Evolutionary conservation across 192 early-diverging fungal genomes (phyloP), one percentile per base, ranked within the genome.

Genomic region (Coemansia nantahalensis): DNA sequence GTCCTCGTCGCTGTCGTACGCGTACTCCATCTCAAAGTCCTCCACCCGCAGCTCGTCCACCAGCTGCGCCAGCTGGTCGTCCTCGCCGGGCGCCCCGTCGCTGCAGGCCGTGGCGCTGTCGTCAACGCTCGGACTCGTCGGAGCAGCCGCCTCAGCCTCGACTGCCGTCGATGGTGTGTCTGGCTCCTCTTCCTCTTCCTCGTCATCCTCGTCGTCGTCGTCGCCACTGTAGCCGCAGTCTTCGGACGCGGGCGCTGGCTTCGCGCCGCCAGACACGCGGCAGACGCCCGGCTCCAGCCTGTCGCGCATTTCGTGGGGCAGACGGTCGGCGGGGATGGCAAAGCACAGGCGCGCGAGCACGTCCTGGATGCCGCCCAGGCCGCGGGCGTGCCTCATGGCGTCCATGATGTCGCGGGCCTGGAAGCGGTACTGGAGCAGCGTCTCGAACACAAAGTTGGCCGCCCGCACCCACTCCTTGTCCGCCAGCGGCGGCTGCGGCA

Each of bases 261-360:
- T 16, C 8, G n/a, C 26, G 26, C 26, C 26, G 26, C 26, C 26
- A 28, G n/a, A n/a, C 18, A 22, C 47, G 10, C n/a, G 47, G 14
- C 31, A 33, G 21, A 36, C 16, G 28, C 38, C 46, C 13, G 42
- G 49, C 49, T 69, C 66, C 13, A 57, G 45, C 45, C 62, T 69
- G 16, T 69, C 66, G 28, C 66, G 57, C 66, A 69, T 69, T 39
- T 57, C 54, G 0, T 26, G 40, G 14, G 66, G 66, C 66, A 69
- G 45, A 7, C 49, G 21, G 5, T 69, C 66, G 1, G 66, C 54
- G 2, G 59, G 49, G 8, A 69, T 54, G 34, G 56, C 21, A 11
- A 62, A 34, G 38, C 66, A 69, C 22, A 69, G 40, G 59, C 66
- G 62, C 10, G 54, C 48, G 15, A 69, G 26, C 43, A 38, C 33